A percentile compares a stretch with the other conserved stretches of the same genome.
phyloP scores from a whole-genome alignment of 78 protist species.

The Neovahlkampfia damariscottae region DNA sequence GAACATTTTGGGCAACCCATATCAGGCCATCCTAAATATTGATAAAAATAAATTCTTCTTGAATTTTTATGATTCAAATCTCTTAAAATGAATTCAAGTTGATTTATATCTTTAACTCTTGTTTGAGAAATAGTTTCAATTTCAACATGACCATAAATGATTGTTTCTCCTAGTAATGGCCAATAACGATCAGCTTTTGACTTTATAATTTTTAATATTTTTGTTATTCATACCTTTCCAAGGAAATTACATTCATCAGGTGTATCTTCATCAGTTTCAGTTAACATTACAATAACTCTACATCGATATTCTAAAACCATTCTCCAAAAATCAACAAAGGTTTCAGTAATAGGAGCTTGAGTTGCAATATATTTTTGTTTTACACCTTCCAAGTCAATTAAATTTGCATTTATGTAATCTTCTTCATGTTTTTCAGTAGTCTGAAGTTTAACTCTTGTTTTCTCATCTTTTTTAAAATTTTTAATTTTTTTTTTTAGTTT shows the following conservation, averaged over 20 bases:
- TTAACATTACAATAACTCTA: constrained; percentile 50
- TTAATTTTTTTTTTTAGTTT: neutral
- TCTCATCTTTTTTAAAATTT: neutral
- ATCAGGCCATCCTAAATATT: constrained; percentile 72
- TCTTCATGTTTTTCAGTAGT: neutral
- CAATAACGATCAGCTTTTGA: no score
- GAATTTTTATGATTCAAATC: neutral
- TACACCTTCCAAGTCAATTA: neutral
- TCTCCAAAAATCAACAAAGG: constrained; percentile 65
- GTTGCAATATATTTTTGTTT: constrained; percentile 48
- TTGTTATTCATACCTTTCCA: constrained; percentile 15
- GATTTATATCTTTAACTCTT: no score
- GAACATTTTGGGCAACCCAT: constrained; percentile 48
- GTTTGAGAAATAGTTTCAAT: no score
- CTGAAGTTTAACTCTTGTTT: neutral
- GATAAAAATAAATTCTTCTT: constrained; percentile 30
- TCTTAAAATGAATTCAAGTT: no score
- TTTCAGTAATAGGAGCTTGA: constrained; percentile 55
- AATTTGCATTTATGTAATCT: neutral
- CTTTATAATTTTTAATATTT: neutral
- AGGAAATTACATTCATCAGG: constrained; percentile 12
- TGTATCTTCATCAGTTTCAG: constrained; percentile 4
- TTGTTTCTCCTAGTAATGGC: no score
- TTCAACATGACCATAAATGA: no score
- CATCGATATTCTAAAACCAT: constrained; percentile 55